These are phyloP conservation scores for Neonectria faginata DNA, from an alignment of 2,329 filamentous ascomycete species.

Conservation along the genomic window DNA sequence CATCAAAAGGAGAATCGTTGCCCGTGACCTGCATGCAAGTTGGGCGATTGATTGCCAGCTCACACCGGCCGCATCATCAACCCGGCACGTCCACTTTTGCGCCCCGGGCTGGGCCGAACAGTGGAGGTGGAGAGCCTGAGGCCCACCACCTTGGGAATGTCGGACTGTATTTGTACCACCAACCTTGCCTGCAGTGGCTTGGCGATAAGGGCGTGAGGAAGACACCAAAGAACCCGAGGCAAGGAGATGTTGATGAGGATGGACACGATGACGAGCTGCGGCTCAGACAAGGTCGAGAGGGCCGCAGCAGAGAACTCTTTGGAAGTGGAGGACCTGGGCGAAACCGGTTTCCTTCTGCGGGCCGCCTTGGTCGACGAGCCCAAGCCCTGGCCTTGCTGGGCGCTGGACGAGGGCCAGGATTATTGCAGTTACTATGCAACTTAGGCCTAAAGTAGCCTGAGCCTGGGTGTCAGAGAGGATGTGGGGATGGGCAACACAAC, in stretches of 20 bases:
- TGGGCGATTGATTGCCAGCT: slow-evolving; percentile 39
- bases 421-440: slow-evolving; percentile 31
- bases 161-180: slow-evolving; percentile 1
- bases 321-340: slow-evolving; percentile 30
- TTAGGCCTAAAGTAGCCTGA: slow-evolving; percentile 24
- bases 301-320: not conserved
- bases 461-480: slow-evolving; percentile 20
- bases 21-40: slow-evolving; percentile 19
- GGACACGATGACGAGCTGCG: not conserved
- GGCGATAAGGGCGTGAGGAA: slow-evolving; percentile 8
- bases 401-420: slow-evolving; percentile 26
- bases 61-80: slow-evolving; percentile 24
- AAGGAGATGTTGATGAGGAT: not conserved
- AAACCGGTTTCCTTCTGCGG: slow-evolving; percentile 35
- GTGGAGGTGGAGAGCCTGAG: slow-evolving; percentile 27
- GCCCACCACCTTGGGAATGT: slow-evolving; percentile 14
- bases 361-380: not conserved
- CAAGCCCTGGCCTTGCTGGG: slow-evolving; percentile 8
- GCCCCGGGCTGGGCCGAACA: slow-evolving; percentile 38
- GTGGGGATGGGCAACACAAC: slow-evolving; percentile 21
- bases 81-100: slow-evolving; percentile 29
- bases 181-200: not conserved
- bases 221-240: not conserved
- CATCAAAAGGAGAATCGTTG: too few species aligned
- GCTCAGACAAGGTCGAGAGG: not conserved